Conservation (phyloP, 441 rosid genomes). For the Gossypium trilobum region DNA sequence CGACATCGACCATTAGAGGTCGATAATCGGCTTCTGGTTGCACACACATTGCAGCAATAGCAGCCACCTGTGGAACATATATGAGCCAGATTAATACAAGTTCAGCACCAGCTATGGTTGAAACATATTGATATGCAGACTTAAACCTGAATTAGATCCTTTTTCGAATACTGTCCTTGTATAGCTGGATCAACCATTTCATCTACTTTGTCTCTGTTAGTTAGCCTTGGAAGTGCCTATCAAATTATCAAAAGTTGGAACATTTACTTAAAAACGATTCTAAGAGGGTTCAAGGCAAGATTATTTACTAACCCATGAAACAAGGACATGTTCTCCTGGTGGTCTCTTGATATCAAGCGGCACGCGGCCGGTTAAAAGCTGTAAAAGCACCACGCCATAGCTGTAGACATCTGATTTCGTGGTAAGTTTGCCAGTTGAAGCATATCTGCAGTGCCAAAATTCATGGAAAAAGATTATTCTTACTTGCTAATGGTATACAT, state of each 20-base stretch:
- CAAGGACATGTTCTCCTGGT: constrained; percentile 70
- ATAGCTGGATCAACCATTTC: constrained; percentile 79
- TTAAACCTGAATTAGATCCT: constrained; percentile 71
- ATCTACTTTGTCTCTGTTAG: constrained; percentile 49
- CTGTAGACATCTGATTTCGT: constrained; percentile 88
- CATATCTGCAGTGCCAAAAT: constrained; percentile 42
- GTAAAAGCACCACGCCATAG: constrained; percentile 69
- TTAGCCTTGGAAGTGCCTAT: constrained; percentile 83
- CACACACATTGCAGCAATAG: constrained; percentile 84
- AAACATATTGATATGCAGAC: not conserved
- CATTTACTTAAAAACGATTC: not conserved
- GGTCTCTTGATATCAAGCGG: constrained; percentile 64
- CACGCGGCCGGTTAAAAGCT: constrained; percentile 71
- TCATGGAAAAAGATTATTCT: not conserved
- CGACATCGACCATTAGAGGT: constrained; percentile 86
- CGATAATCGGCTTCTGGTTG: constrained; percentile 83
- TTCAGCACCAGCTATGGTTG: not conserved
- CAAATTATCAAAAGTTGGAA: not conserved
- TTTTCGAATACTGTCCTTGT: constrained; percentile 54
- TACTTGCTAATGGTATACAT: no score
- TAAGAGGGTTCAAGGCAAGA: not conserved
- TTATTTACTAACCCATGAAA: constrained; percentile 56
- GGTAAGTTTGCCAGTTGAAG: constrained; percentile 77
- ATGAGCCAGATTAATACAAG: not conserved
- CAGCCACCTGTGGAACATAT: constrained; percentile 45